These are phyloP conservation scores for Paramecium sonneborni DNA, from an alignment of 73 alveolate genomes.

Conservation along the genomic window DNA sequence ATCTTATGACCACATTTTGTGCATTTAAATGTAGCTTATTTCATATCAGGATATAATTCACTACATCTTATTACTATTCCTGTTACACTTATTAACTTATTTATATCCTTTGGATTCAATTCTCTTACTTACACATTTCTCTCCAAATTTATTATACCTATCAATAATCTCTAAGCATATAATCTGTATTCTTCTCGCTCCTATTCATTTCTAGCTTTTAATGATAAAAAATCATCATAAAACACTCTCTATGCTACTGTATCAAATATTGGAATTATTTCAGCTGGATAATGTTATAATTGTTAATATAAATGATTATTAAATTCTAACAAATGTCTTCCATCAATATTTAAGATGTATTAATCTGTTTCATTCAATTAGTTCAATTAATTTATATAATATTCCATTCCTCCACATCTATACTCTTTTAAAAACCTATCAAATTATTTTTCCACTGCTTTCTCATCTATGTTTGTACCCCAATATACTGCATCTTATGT, in stretches of 20 bases:
- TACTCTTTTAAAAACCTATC: conserved; percentile 80
- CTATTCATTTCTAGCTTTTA: conserved; percentile 20
- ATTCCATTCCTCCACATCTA: conserved; percentile 58
- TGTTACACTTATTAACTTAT: conserved; percentile 85
- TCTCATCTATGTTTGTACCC: conserved; percentile 93
- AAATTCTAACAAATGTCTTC: conserved; percentile 85
- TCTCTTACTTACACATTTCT: conserved; percentile 86
- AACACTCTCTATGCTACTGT: conserved; percentile 81
- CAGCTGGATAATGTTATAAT: conserved; percentile 93
- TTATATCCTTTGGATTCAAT: conserved; percentile 92
- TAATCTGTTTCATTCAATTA: conserved; percentile 81
- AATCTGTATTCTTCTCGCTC: conserved; percentile 46
- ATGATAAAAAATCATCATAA: conserved; percentile 67
- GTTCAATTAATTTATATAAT: conserved; percentile 79
- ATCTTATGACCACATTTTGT: conserved; percentile 85
- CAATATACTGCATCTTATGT: conserved; percentile 76
- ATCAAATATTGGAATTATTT: conserved; percentile 93
- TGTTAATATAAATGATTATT: conserved; percentile 84
- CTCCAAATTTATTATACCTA: conserved; percentile 83
- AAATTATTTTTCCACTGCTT: conserved; percentile 81
- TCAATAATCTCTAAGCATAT: conserved; percentile 70
- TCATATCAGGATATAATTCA: conserved; percentile 97
- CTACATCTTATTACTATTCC: conserved; percentile 98
- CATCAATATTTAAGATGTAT: conserved; percentile 83
- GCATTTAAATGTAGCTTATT: conserved; percentile 96